Base-by-base conservation (phyloP, 108 stramenopile species). In the Chaetoceros muelleri region DNA sequence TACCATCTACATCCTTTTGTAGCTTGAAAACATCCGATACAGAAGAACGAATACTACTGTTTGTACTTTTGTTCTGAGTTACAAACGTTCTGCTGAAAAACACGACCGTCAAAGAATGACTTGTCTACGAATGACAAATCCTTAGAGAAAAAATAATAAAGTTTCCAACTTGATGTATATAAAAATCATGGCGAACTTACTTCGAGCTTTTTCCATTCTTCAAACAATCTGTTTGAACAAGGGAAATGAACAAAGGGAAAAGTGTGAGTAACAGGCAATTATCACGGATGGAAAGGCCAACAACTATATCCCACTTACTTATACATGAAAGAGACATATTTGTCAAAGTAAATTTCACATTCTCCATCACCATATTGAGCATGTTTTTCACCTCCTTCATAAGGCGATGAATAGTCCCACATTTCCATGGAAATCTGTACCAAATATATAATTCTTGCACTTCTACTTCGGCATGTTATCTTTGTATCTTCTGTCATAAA, bases 351-450 rank as follows among this genome's bases (percentile, higher is more conserved):
- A 2, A 82, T 70, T 56, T 87, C 80, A 62, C 84, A 89, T 28
- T 74, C 61, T 18, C 59, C 62, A 22, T 61, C 53, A 18, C 40
- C 46, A 57, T 26, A 48, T 23, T 28, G 34, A 40, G 34, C 34
- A n/a, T n/a, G n/a, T n/a, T n/a, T n/a, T 10, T 40, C 34, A 20
- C 16, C 18, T 66, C 52, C 58, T 49, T 77, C 68, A 67, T 82
- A 79, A 25, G 80, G 75, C 7, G 84, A 84, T 2, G 90, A 61
- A 63, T 87, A 95, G 28, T 99, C 97, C 90, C 95, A 99, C 96
- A 97, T 98, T 70, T 99, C 98, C 8, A 67, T 66, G 19, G 80
- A 79, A 49, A 99, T 79, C 63, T 99, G 98, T 16, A 99, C 96
- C 20, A 98, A 71, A 96, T 96, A 99, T 50, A 96, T 74, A 22